These are phyloP conservation scores for Lycium barbarum DNA, from an alignment of 257 asterid genomes.

Conservation along the genomic window DNA sequence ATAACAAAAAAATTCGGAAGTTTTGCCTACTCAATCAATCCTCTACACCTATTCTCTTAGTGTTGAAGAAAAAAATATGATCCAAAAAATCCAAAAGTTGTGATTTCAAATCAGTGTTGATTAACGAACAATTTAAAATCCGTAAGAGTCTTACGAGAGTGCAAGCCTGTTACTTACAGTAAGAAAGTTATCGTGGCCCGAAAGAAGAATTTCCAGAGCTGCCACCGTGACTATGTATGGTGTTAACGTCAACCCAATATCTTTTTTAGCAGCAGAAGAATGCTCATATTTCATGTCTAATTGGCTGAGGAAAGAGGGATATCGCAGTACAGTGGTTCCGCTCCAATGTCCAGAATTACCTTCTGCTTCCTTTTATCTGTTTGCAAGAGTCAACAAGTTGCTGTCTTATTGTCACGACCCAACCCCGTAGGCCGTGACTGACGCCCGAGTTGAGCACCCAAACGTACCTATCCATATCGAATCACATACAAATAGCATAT, in stretches of 20 bases:
- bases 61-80: not conserved
- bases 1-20: not conserved
- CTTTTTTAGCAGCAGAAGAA: not conserved
- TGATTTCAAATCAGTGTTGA: constrained; percentile 13
- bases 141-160: too few species aligned
- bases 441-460: too few species aligned
- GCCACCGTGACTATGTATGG: not conserved
- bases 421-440: too few species aligned
- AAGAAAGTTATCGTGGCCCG: constrained; percentile 27
- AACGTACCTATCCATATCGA: too few species aligned
- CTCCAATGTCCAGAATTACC: constrained; percentile 26
- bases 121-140: not conserved
- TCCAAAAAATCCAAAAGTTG: not conserved
- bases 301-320: not conserved
- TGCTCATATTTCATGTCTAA: not conserved
- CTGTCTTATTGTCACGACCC: constrained; percentile 23
- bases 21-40: not conserved
- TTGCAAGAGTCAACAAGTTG: constrained; percentile 23
- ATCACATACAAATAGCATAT: too few species aligned
- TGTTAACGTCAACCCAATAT: not conserved
- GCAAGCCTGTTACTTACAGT: not conserved
- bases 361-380: constrained; percentile 40
- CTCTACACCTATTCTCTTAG: not conserved
- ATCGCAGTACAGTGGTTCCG: not conserved
- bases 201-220: constrained; percentile 33